Conservation (phyloP, 805 yeast species). For the Yarrowia sp. region DNA sequence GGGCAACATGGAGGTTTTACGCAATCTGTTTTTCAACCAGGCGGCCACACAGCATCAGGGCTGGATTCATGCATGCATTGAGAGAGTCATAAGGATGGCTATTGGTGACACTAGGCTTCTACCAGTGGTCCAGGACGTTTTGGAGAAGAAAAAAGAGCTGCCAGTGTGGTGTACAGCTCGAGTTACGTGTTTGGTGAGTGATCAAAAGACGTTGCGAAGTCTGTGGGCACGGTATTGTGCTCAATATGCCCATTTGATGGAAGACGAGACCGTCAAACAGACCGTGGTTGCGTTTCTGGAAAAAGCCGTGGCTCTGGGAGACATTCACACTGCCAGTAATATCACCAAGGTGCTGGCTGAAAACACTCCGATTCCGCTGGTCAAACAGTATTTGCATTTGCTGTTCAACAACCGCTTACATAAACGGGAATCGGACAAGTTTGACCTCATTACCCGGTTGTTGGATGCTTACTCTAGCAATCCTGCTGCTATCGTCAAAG, state of each 20-base stretch:
- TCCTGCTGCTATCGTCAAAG: background rate
- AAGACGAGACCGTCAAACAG: background rate
- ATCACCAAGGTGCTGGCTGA: background rate
- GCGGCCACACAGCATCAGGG: background rate
- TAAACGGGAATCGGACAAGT: background rate
- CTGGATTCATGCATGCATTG: background rate
- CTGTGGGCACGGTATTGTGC: background rate
- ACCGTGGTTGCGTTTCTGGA: background rate
- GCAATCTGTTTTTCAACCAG: slow-evolving; percentile 7
- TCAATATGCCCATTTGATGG: background rate
- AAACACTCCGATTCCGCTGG: background rate
- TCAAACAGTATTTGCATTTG: background rate
- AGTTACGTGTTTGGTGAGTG: background rate
- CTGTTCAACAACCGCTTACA: background rate
- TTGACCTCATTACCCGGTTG: background rate
- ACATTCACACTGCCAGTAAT: background rate
- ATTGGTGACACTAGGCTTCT: background rate
- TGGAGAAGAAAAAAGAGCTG: background rate
- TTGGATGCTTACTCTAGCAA: background rate
- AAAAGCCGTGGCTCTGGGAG: background rate
- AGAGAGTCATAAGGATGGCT: background rate
- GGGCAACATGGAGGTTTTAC: background rate
- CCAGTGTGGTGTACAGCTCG: slow-evolving; percentile 11
- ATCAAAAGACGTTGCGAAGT: background rate
- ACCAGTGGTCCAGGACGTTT: background rate